Base-by-base conservation (phyloP, 1,284 basidiomycete species). In the Phenoliferia sp. region DNA sequence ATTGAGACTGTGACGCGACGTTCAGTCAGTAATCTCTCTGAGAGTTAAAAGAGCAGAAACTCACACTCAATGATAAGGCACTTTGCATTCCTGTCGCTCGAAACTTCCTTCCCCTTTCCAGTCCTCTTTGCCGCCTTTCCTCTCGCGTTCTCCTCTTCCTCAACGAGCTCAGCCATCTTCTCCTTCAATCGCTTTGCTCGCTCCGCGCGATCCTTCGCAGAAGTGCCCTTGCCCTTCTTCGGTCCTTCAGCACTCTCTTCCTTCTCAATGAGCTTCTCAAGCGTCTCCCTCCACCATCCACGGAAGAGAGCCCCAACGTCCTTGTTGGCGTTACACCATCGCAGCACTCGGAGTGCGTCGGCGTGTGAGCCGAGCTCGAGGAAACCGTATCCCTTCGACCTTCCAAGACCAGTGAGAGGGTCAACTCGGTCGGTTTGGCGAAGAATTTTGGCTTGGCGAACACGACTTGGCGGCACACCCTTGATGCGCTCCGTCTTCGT, bases 301-400 rank as follows among this genome's bases (percentile, higher is more conserved):
- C 85, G 84, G 76, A 93, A 86, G 65, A 95, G 79, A 29, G 79
- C 74, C 2, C 83, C 84, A 0, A 90, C 84, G 1, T 83, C 84
- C 0, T 84, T 79, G 76, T 95, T 94, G 77, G 91, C 95, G 81
- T 99, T 99, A 22, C 90, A 88, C 91, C 92, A 99, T 29, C 95
- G 85, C 39, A 99, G 80, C 1, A 97, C 90, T 55, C 91, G 89
- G 36, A 99, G 82, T 3, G 94, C 93, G 76, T 98, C 92, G 15
- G 88, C 86, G 77, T 97, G 95, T 32, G 81, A 85, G 48, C 86
- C 82, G 85, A 97, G 86, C 82, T 99, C 95, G 52, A 99, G 78
- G 82, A 99, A 99, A 19, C 95, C 96, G 76, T 97, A 99, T 0
- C 95, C 95, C 77, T 90, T 91, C 73, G 89, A 91, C 64, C 89